Conservation (phyloP, 306 rosid genomes). For the Ceratonia siliqua region DNA sequence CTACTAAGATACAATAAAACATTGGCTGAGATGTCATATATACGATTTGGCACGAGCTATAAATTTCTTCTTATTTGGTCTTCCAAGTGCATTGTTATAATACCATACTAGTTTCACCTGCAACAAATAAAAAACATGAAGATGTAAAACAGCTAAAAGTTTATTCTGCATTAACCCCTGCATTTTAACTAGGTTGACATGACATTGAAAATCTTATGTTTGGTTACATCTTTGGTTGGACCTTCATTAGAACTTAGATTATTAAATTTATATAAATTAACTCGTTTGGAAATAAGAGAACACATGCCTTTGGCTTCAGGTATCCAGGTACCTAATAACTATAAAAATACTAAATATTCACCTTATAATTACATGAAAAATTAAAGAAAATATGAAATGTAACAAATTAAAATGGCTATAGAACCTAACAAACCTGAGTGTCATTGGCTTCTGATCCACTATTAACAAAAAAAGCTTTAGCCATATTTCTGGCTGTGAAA, state of each 20-base stretch:
- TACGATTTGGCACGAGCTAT: conserved; percentile 92
- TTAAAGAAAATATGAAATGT: conserved; percentile 20
- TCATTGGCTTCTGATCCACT: conserved; percentile 99
- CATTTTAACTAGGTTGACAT: conserved; percentile 14
- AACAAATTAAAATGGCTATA: conserved; percentile 30
- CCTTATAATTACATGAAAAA: conserved; percentile 8
- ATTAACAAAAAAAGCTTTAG: conserved; percentile 80
- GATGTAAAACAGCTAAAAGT: neutral
- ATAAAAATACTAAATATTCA: conserved; percentile 4
- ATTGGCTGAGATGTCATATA: conserved; percentile 34
- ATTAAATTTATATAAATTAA: conserved; percentile 9
- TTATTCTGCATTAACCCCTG: neutral
- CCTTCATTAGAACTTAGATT: neutral
- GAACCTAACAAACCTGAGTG: conserved; percentile 67
- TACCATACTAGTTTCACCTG: conserved; percentile 99
- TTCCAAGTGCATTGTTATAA: conserved; percentile 92
- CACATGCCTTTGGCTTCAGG: conserved; percentile 20
- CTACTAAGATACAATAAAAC: conserved; percentile 29
- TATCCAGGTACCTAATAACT: conserved; percentile 11
- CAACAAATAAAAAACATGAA: conserved; percentile 41
- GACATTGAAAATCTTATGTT: neutral
- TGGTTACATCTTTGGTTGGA: conserved; percentile 19
- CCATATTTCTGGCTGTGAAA: conserved; percentile 86
- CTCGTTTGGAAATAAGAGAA: conserved; percentile 6
- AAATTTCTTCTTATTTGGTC: conserved; percentile 88